Conservation (phyloP, 805 yeast genomes). For the Candida ulmi region DNA sequence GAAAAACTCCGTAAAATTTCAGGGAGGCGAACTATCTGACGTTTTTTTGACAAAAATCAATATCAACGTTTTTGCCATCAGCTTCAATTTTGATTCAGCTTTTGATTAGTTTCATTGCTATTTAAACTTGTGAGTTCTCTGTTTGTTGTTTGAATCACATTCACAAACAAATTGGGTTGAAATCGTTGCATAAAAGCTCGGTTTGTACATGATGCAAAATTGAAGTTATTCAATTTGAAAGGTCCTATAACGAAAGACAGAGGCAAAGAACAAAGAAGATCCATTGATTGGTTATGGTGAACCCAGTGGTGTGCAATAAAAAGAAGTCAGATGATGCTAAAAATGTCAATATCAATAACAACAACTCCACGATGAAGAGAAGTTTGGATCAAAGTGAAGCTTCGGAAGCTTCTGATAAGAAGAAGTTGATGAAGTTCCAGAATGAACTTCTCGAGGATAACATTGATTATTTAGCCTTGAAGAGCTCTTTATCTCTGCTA, state of each 20-base stretch:
- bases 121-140: too few species aligned
- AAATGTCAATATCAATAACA: background rate
- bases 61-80: too few species aligned
- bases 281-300: background rate
- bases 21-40: too few species aligned
- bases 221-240: background rate
- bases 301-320: background rate
- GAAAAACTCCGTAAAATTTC: too few species aligned
- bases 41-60: too few species aligned
- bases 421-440: constrained; percentile 13
- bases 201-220: background rate
- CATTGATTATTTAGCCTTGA: constrained; percentile 18
- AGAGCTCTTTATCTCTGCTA: constrained; percentile 18
- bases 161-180: too few species aligned
- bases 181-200: too few species aligned
- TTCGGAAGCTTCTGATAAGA: background rate
- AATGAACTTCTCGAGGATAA: constrained; percentile 12
- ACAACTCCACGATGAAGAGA: background rate
- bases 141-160: too few species aligned
- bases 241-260: too few species aligned
- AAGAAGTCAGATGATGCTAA: background rate
- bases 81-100: too few species aligned
- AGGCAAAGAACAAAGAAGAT: too few species aligned
- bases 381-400: background rate
- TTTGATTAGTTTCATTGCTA: too few species aligned